Base-by-base conservation (phyloP, 1,139 yeast genomes). In the Protomyces gravidus region DNA sequence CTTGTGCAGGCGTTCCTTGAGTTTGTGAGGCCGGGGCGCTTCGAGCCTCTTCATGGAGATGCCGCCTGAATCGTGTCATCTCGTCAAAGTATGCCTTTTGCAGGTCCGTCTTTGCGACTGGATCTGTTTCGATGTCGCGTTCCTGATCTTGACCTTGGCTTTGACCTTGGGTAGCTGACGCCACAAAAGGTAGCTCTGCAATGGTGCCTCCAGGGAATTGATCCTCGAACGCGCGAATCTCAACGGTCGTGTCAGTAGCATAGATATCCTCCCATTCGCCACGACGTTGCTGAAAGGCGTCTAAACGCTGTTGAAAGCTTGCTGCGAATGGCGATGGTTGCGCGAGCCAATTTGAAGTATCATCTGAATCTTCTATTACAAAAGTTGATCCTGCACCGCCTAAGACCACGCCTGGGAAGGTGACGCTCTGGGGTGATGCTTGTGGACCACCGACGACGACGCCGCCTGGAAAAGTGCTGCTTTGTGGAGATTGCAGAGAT, bases 241-340 rank as follows among this genome's bases (percentile, higher is more conserved):
- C 21, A 5, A 36, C 42, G 11, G 11, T 13, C 1, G 21, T 17
- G 21, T 36, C 42, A 9, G 42, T 36, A 3, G 17, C 21, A 11
- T 36, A 36, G 25, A 36, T 19, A n/a, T 36, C 42, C 17, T 36
- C 42, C 42, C 42, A 36, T 15, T 36, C 42, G 42, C 42, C 42
- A 9, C 42, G 42, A 15, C 42, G 42, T 36, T 36, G 42, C 21
- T 36, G 42, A 19, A 36, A 36, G 42, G 42, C 42, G 17, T 23
- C 42, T 19, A 36, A 23, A 36, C 42, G 42, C 17, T 36, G 42
- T 23, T 36, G 23, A 17, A 36, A 36, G 19, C 42, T 36, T 9
- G 21, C 42, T 15, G 42, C 42, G 21, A 36, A 11, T 1, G 42
- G 42, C 5, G 42, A 36, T 3, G 19, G 17, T 13, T 19, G 42